phyloP scores from a whole-genome alignment of 2,329 filamentous ascomycete genomes.

The Ophiostoma triangulosporum region DNA sequence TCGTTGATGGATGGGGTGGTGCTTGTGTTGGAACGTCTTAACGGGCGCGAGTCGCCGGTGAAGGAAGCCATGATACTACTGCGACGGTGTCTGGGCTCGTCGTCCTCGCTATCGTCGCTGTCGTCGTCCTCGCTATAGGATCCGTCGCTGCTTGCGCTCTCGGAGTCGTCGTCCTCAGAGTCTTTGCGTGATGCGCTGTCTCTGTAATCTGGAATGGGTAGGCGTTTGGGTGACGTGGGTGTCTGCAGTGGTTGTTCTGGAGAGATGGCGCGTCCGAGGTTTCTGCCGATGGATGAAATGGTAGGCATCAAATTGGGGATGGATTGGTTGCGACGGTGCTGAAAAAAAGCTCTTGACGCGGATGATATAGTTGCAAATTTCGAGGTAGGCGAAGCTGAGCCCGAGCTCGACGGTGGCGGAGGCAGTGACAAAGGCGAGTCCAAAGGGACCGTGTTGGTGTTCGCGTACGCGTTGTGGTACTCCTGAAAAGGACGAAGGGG shows the following conservation, averaged over 20 bases:
- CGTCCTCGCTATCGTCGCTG: conserved; percentile 14
- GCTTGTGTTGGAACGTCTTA: conserved; percentile 2
- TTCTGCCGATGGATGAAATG: conserved; percentile 11
- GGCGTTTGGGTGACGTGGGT: not conserved
- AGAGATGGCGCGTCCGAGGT: conserved; percentile 13
- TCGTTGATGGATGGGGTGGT: conserved; percentile 6
- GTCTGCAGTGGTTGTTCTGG: conserved; percentile 10
- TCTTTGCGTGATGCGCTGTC: conserved; percentile 15
- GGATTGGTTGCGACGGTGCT: conserved; percentile 24
- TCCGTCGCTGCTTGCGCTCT: conserved; percentile 13
- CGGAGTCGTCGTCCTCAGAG: conserved; percentile 20
- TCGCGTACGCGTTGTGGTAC: conserved; percentile 21
- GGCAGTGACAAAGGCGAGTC: not conserved
- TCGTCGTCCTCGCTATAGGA: conserved; percentile 15
- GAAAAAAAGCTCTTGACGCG: conserved; percentile 13
- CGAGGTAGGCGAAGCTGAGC: conserved; percentile 3
- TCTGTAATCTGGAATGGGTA: conserved; percentile 12
- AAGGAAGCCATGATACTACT: conserved; percentile 1
- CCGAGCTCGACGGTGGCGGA: conserved; percentile 2
- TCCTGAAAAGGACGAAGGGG: conserved; percentile 18
- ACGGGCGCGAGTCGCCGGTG: not conserved
- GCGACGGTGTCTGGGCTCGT: not conserved
- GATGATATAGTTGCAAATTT: conserved; percentile 11
- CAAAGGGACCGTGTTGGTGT: conserved; percentile 11
- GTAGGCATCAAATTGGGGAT: conserved; percentile 23